Evolutionary conservation across 2,329 filamentous ascomycete species (phyloP), one percentile per base, ranked within the genome.

Genomic region (Epichloe sibirici): DNA sequence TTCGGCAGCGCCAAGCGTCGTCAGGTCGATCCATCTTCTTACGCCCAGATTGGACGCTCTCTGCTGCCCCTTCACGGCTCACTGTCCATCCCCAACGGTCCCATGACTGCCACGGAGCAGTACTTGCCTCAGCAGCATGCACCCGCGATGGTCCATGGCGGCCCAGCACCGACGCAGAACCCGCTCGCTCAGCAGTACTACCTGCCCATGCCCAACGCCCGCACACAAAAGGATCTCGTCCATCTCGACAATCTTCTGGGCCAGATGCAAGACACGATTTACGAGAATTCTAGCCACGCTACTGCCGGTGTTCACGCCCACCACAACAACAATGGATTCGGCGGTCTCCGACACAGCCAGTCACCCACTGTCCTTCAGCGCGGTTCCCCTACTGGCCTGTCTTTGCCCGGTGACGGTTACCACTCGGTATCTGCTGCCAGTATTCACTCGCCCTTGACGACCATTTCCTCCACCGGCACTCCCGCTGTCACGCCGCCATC

Each of bases 171-270:
- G 63, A 78, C 85, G 42, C 82, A 88, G 66, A 71, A 71, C 56
- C 68, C 68, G 15, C 58, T 71, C 48, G 67, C 68, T 9, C 88
- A 90, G 63, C 95, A 96, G 71, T 88, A 89, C 57, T 77, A 96
- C 54, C 88, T 93, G 51, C 83, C 90, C 9, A 89, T 95, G 74
- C 83, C 83, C 47, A 94, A 90, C 62, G 78, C 94, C 52, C 84
- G 91, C 64, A 96, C 90, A 48, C 95, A 97, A 78, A 90, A 83
- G 66, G 93, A 98, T 66, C 76, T 98, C 44, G 75, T 95, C 66
- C 90, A 95, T 66, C 90, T 97, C 63, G 93, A 97, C 67, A 86
- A 90, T 64, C 88, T 97, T 67, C 80, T 98, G 52, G 90, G 95
- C 71, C 89, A 96, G 71, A 91, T 97, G 77, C 90, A 96, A 71